Percentiles rank a stretch among this genome's conserved stretches.
phyloP scores from a whole-genome alignment of 23 red algal species.

The Gracilaria domingensis region DNA sequence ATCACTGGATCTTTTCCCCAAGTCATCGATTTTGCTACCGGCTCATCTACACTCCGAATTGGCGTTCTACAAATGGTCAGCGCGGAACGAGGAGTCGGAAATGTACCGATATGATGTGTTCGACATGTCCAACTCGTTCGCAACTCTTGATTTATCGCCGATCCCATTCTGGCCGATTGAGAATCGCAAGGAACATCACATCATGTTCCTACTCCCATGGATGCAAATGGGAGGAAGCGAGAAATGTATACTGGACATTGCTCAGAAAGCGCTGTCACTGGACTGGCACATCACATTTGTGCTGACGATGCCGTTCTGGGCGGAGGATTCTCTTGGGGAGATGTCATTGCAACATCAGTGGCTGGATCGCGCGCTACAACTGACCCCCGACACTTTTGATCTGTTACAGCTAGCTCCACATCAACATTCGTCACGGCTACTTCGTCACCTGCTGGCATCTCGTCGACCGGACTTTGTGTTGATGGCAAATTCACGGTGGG shows the following conservation, averaged over 20 bases:
- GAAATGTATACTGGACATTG: constrained; percentile 71
- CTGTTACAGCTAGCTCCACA: constrained; percentile 46
- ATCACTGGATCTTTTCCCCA: constrained; percentile 15
- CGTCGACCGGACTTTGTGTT: constrained; percentile 55
- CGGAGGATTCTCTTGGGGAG: constrained; percentile 49
- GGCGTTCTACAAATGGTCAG: constrained; percentile 60
- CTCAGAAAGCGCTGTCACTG: constrained; percentile 14
- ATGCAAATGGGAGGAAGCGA: constrained; percentile 77
- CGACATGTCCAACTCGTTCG: background rate
- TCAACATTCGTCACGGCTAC: constrained; percentile 15
- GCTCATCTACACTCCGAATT: constrained; percentile 46
- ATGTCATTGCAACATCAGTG: constrained; percentile 46
- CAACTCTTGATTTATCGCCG: constrained; percentile 15
- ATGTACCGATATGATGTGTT: constrained; percentile 45
- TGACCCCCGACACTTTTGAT: constrained; percentile 47
- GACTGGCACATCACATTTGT: constrained; percentile 67
- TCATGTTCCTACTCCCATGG: constrained; percentile 66
- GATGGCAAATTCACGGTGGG: constrained; percentile 59
- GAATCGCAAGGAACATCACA: constrained; percentile 8
- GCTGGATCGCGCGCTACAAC: constrained; percentile 45
- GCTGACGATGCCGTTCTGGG: constrained; percentile 67
- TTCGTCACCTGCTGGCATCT: constrained; percentile 53
- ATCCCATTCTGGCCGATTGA: constrained; percentile 39
- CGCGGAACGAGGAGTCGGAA: constrained; percentile 49
- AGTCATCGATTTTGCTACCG: constrained; percentile 21